Evolutionary conservation across 768 basidiomycete species (phyloP).

Genomic region (Hericium rajendrae): DNA sequence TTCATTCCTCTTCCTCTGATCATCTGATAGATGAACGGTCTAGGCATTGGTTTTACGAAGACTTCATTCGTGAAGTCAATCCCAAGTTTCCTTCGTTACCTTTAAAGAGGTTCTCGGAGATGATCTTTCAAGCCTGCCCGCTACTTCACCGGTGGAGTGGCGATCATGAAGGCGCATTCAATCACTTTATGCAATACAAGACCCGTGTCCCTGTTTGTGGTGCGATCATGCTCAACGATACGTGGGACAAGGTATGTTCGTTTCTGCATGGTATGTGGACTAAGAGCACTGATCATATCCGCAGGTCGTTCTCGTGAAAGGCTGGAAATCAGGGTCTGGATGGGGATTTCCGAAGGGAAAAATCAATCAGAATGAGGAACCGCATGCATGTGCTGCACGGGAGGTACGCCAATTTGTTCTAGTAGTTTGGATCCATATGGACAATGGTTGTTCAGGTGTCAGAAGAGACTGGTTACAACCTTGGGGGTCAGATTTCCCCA

Average conservation of each 20-base stretch:
- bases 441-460: slow-evolving; percentile 50
- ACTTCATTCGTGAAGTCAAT: slow-evolving; percentile 91
- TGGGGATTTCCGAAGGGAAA: slow-evolving; percentile 99
- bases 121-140: slow-evolving; percentile 81
- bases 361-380: slow-evolving; percentile 89
- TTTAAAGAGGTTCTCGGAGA: slow-evolving; percentile 88
- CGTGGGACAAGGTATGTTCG: slow-evolving; percentile 77
- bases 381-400: slow-evolving; percentile 77
- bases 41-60: slow-evolving; percentile 99
- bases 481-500: slow-evolving; percentile 55
- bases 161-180: slow-evolving; percentile 80
- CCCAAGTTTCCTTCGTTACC: slow-evolving; percentile 78
- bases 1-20: slow-evolving; percentile 6
- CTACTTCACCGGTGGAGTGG: slow-evolving; percentile 74
- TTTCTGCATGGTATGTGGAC: slow-evolving; percentile 1
- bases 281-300: slow-evolving; percentile 4
- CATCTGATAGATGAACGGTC: slow-evolving; percentile 7
- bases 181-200: slow-evolving; percentile 93
- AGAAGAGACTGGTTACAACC: slow-evolving; percentile 95
- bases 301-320: slow-evolving; percentile 95
- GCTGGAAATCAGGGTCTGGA: slow-evolving; percentile 92
- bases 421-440: neutral
- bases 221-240: slow-evolving; percentile 87
- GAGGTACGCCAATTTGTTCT: slow-evolving; percentile 48
- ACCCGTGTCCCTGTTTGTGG: slow-evolving; percentile 95